These are phyloP conservation scores for Nyctanthes arbortristis DNA, from an alignment of 257 asterid species.

Conservation along the genomic window DNA sequence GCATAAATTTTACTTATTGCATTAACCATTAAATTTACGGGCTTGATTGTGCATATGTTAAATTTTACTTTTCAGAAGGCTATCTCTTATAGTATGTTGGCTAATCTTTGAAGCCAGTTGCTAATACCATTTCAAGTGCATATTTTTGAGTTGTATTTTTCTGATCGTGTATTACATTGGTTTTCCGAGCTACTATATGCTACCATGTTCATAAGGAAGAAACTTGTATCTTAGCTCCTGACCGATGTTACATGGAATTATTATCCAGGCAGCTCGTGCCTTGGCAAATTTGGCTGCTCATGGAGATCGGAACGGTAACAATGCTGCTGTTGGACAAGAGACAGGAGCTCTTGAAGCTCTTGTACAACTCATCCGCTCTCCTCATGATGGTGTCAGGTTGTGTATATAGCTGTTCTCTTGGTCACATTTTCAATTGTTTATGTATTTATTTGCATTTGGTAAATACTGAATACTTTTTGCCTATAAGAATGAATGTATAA, in stretches of 20 bases:
- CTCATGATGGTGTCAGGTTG: slow-evolving; percentile 81
- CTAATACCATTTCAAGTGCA: not conserved
- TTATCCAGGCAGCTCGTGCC: slow-evolving; percentile 80
- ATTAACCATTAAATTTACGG: not conserved
- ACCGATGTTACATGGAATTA: slow-evolving; percentile 7
- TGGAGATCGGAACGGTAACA: slow-evolving; percentile 78
- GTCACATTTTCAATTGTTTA: not conserved
- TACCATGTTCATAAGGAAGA: not conserved
- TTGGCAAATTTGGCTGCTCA: slow-evolving; percentile 89
- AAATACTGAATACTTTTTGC: not conserved
- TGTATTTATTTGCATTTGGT: not conserved
- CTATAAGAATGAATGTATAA: not conserved
- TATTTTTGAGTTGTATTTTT: not conserved
- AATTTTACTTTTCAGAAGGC: not conserved
- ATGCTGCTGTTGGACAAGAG: slow-evolving; percentile 82
- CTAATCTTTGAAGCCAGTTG: not conserved
- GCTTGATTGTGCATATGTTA: slow-evolving; percentile 4
- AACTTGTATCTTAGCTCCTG: slow-evolving; percentile 2
- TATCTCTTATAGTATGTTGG: not conserved
- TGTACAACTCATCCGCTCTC: slow-evolving; percentile 72
- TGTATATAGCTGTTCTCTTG: slow-evolving; percentile 5
- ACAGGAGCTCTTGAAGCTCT: slow-evolving; percentile 86
- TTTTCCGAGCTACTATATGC: slow-evolving; percentile 13
- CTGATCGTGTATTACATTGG: not conserved
- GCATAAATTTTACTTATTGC: slow-evolving; percentile 6